Base-by-base conservation (phyloP, 2,329 filamentous ascomycete species). In the Pestalotiopsis sp. region DNA sequence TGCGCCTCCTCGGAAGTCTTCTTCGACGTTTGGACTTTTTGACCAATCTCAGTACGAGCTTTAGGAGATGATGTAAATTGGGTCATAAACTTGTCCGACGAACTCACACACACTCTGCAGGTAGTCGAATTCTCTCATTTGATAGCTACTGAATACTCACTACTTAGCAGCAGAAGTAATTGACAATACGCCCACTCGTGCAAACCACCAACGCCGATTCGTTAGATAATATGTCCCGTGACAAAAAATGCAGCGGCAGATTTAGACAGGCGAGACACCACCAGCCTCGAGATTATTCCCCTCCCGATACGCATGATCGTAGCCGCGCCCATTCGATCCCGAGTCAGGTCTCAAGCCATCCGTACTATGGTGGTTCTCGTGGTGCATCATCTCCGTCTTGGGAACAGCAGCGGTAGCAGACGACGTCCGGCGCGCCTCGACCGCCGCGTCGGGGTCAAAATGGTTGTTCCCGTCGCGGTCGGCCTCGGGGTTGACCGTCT, bases 401-500 rank as follows among this genome's bases (percentile, higher is more conserved):
- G 45, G 14, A 1, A 14, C 12, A 12, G 13, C 25, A 59, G 25
- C 12, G 12, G 5, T 14, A 12, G 12, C 17, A 4, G 12, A 31
- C 3, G 36, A 36, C 4, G 20, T n/a, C 17, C 17, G n/a, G 5
- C 14, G 27, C 59, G 38, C 31, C 13, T 62, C 59, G 14, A 2
- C 13, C 13, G 4, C 13, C 13, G 64, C n/a, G 11, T 65, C 31
- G 12, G 64, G 45, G n/a, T 65, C 49, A 27, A 65, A 65, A 11
- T 20, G 64, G 11, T 17, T 41, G 12, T 13, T 23, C 1, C 64
- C 64, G 20, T 65, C 64, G 7, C 45, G 17, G 60, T 87, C 86
- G 72, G 87, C 85, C 7, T 82, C 83, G 0, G 82, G 82, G 72
- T 87, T 87, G 67, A 81, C 81, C 13, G 80, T 84, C 71, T 84